Conservation (phyloP, 306 rosid species). For the Begonia peltatifolia region DNA sequence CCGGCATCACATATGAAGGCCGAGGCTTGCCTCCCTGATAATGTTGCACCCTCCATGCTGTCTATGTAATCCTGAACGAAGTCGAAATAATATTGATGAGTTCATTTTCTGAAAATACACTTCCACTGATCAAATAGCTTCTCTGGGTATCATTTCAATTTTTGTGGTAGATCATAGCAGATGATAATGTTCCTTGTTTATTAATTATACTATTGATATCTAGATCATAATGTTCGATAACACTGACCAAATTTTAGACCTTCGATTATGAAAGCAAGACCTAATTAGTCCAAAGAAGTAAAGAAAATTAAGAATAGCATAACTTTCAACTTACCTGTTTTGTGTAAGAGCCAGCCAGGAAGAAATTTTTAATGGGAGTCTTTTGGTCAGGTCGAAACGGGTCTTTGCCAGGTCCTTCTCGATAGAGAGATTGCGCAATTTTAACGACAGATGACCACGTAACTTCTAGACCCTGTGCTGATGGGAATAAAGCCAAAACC, state of each 20-base stretch:
- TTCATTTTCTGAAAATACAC: too few relatives aligned
- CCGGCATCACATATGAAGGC: slow-evolving; percentile 78
- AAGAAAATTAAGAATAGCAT: background rate
- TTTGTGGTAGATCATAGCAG: too few relatives aligned
- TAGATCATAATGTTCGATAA: too few relatives aligned
- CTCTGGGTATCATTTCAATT: too few relatives aligned
- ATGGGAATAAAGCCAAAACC: slow-evolving; percentile 78
- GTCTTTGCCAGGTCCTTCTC: slow-evolving; percentile 95
- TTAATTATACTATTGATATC: background rate
- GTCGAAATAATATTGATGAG: background rate
- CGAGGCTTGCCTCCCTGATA: slow-evolving; percentile 87
- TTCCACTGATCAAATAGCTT: too few relatives aligned
- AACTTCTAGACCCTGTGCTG: slow-evolving; percentile 90
- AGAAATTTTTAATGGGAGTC: slow-evolving; percentile 84
- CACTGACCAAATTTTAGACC: too few relatives aligned
- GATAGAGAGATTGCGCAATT: slow-evolving; percentile 89
- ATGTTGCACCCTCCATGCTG: slow-evolving; percentile 99
- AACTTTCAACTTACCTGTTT: slow-evolving; percentile 39
- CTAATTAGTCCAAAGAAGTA: too few relatives aligned
- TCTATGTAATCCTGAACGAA: slow-evolving; percentile 83
- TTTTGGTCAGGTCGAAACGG: slow-evolving; percentile 93
- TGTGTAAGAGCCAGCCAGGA: slow-evolving; percentile 93
- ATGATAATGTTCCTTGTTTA: too few relatives aligned
- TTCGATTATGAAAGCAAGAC: too few relatives aligned
- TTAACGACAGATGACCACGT: slow-evolving; percentile 97